phyloP scores from a whole-genome alignment of 1,139 yeast genomes.

The Maudiozyma humilis region DNA sequence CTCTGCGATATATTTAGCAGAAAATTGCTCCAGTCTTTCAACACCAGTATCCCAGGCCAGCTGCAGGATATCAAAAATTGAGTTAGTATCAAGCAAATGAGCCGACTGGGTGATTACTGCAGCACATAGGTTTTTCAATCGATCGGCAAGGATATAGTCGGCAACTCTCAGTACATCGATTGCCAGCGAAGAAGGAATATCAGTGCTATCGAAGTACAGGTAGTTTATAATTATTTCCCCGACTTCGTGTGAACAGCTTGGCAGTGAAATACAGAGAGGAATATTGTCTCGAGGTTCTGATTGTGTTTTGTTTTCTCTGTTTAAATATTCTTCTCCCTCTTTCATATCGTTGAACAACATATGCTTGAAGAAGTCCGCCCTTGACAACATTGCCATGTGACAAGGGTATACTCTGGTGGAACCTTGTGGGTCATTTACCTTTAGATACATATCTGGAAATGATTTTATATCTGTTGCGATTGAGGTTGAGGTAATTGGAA shows the following conservation, averaged over 20 bases:
- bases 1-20: slow-evolving; percentile 51
- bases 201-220: slow-evolving; percentile 53
- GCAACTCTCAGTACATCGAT: slow-evolving; percentile 53
- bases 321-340: slow-evolving; percentile 26
- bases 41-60: slow-evolving; percentile 63
- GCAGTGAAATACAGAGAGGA: slow-evolving; percentile 19
- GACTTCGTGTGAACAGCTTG: slow-evolving; percentile 35
- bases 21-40: slow-evolving; percentile 56
- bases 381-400: slow-evolving; percentile 50
- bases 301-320: no score
- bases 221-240: slow-evolving; percentile 50
- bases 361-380: slow-evolving; percentile 58
- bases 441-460: slow-evolving; percentile 44
- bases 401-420: slow-evolving; percentile 43
- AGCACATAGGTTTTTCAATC: slow-evolving; percentile 60
- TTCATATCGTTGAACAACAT: slow-evolving; percentile 49
- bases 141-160: slow-evolving; percentile 53
- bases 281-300: no score
- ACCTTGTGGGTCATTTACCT: slow-evolving; percentile 31
- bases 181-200: slow-evolving; percentile 43
- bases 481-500: not conserved
- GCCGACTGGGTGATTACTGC: slow-evolving; percentile 43
- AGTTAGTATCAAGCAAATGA: slow-evolving; percentile 26
- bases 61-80: slow-evolving; percentile 49
- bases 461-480: slow-evolving; percentile 16